Evolutionary conservation across 2,329 filamentous ascomycete species (phyloP).

Genomic region (Penicillium sp.): DNA sequence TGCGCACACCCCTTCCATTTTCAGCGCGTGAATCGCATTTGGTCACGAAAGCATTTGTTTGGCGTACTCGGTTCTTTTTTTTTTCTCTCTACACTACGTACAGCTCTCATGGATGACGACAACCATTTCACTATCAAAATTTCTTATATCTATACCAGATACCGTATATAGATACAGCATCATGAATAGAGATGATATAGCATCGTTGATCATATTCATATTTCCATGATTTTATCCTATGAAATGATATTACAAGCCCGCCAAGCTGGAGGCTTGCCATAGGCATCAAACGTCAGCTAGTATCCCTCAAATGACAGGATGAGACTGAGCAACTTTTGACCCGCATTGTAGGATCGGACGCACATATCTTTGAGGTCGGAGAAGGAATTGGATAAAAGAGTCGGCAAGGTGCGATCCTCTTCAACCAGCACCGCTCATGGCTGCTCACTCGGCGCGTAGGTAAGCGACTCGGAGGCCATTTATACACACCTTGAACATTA

Average conservation of each 20-base stretch:
- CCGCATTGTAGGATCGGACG: neutral
- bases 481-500: neutral
- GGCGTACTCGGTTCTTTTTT: conserved; percentile 13
- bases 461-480: conserved; percentile 10
- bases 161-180: neutral
- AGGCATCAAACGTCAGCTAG: conserved; percentile 5
- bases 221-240: neutral
- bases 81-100: conserved; percentile 1
- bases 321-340: conserved; percentile 18
- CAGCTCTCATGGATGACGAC: conserved; percentile 4
- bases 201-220: neutral
- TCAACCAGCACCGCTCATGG: neutral
- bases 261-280: conserved; percentile 3
- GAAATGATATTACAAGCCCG: neutral
- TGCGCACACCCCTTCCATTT: conserved; percentile 1
- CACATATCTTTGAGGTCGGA: neutral
- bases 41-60: conserved; percentile 9
- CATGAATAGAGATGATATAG: conserved; percentile 10
- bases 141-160: conserved; percentile 5
- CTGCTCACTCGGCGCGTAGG: conserved; percentile 17
- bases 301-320: conserved; percentile 6
- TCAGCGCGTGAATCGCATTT: conserved; percentile 5
- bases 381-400: conserved; percentile 1
- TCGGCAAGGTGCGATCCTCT: neutral
- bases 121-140: neutral